These are phyloP conservation scores for Porodaedalea pini DNA, from an alignment of 1,284 basidiomycete species.

Conservation along the genomic window DNA sequence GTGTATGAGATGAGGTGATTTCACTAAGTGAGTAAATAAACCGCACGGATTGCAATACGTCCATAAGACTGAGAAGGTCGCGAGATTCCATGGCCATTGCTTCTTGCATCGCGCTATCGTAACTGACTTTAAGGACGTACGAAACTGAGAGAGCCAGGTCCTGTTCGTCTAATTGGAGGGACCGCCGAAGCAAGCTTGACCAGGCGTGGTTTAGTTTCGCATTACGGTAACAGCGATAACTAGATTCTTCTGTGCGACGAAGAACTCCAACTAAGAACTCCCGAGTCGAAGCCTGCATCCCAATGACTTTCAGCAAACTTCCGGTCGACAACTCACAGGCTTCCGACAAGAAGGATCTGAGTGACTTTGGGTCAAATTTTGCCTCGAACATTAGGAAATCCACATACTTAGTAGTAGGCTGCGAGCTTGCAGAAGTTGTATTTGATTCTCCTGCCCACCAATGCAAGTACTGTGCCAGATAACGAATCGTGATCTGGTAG, in stretches of 20 bases:
- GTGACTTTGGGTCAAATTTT: too few relatives aligned
- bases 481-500: neutral
- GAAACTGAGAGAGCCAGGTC: neutral
- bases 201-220: neutral
- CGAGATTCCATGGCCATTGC: neutral
- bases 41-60: constrained; percentile 7
- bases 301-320: neutral
- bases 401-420: neutral
- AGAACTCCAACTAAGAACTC: neutral
- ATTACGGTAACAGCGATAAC: neutral
- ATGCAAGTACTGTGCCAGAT: neutral
- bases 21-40: neutral
- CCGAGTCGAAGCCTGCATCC: neutral
- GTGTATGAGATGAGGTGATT: too few relatives aligned
- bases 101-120: neutral
- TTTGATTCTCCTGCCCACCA: neutral
- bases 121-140: neutral
- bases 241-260: neutral
- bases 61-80: constrained; percentile 6
- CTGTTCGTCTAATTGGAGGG: neutral
- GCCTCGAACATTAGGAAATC: too few relatives aligned
- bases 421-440: neutral
- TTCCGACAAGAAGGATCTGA: too few relatives aligned
- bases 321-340: too few relatives aligned
- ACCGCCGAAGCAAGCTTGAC: neutral